Base-by-base conservation (phyloP, 2,329 filamentous ascomycete genomes). In the Scedosporium dehoogii region DNA sequence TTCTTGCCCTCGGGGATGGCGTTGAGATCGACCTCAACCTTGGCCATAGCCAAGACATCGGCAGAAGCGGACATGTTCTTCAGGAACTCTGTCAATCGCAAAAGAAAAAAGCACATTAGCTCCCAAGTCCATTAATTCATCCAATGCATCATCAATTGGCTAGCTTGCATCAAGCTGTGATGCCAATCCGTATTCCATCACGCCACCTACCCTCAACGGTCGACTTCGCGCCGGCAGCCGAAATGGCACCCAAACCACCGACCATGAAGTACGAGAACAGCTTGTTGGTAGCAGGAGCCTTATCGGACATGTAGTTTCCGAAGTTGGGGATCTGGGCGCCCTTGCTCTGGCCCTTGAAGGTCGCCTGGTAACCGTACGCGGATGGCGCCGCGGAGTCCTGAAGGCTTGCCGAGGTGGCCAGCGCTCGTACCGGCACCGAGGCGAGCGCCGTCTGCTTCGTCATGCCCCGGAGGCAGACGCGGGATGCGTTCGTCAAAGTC, bases 51-150 rank as follows among this genome's bases (percentile, higher is more conserved):
- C 80, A 99, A 81, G 74, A 99, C 92, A 74, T 99, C 94, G 79
- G 94, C 94, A 66, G 94, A 99, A 67, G 94, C 94, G 72, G 93
- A 96, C 96, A 99, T 97, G 87, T 97, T 99, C 82, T 96, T 91
- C 68, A 99, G 85, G 86, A 99, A 99, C 81, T 99, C 94, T 99
- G 78, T 68, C 69, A 63, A 55, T 46, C n/a, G 21, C 9, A 6
- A 44, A 59, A 18, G 38, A 44, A 56, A 38, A 62, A 38, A 3
- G 9, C n/a, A 18, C 46, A 51, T 62, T 33, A 62, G 60, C 25
- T 48, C 55, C 46, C 48, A 51, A 33, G 4, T 48, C 14, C 21
- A 27, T 18, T 25, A 55, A 61, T 38, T 41, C 23, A 65, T 56
- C 44, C 18, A 16, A 12, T 18, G 16, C 9, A 33, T 58, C 55